Evolutionary conservation across 306 rosid species (phyloP), one percentile per base, ranked within the genome.

Genomic region (Sicyos edulis): DNA sequence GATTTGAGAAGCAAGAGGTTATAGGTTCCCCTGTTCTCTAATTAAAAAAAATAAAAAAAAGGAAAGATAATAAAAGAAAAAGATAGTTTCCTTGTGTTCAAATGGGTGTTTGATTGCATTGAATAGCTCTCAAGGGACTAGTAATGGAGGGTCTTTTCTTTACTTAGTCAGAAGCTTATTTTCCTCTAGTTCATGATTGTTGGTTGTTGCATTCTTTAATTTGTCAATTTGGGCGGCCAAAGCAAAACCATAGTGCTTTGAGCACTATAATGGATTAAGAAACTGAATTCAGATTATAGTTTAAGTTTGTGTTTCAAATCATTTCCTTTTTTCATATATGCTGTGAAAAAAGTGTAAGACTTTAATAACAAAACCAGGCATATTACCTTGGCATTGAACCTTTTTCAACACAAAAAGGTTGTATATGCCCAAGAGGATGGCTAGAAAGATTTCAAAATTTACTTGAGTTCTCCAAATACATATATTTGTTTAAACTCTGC

Each of bases 161-260:
- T 64, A 64, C 57, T 8, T 66, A 22, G 11, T 45, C 72, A 45
- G 55, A 47, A 68, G 58, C 73, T 49, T 8, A 50, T 22, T 68
- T 68, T 60, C 82, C 73, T 84, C 79, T 83, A 76, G 75, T 80
- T 83, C 51, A 53, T 75, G 52, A 75, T 71, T 32, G 13, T 71
- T 71, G 70, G 52, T 37, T 40, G 59, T 71, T 37, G 47, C 32
- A 29, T 54, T 10, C 34, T 47, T 51, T 8, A 51, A 26, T 70
- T 70, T 70, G 60, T 70, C 74, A 70, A 70, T 16, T 4, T 70
- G 44, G 47, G 61, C 24, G 45, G 50, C 74, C 56, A 70, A 52
- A 53, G n/a, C 52, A 10, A 70, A 13, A 53, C 29, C 42, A 26
- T 70, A 52, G 61, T 70, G 74, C n/a, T 70, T 67, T 29, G 17